Percentiles rank a stretch among this genome's conserved stretches.
phyloP scores from a whole-genome alignment of 2,329 filamentous ascomycete species.

The Knoxdaviesia proteae region DNA sequence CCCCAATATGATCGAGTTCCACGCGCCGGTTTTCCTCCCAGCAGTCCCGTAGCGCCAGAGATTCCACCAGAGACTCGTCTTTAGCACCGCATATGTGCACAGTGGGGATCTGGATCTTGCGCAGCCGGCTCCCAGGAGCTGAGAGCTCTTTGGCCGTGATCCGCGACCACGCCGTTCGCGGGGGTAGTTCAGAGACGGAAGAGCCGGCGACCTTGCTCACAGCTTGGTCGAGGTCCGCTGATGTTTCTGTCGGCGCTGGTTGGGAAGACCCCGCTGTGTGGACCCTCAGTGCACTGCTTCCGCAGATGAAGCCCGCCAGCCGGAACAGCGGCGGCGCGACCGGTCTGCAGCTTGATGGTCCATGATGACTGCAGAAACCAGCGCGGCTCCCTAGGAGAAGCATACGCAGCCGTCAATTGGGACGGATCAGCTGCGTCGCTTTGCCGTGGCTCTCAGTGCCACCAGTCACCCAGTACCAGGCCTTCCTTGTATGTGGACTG shows the following conservation, averaged over 20 bases:
- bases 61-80: not conserved
- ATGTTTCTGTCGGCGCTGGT: no score
- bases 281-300: not conserved
- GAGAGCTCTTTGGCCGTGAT: not conserved
- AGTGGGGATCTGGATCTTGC: constrained; percentile 1
- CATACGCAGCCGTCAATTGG: constrained; percentile 8
- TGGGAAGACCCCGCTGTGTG: not conserved
- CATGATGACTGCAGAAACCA: not conserved
- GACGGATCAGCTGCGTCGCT: constrained; percentile 2
- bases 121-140: not conserved
- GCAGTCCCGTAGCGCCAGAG: not conserved
- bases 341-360: not conserved
- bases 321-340: not conserved
- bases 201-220: no score
- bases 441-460: not conserved
- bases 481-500: constrained; percentile 1
- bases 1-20: not conserved
- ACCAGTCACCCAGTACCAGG: constrained; percentile 1
- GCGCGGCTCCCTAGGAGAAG: constrained; percentile 7
- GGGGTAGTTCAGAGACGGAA: no score
- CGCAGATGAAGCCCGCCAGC: constrained; percentile 3
- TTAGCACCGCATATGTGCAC: constrained; percentile 1
- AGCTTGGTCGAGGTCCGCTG: no score
- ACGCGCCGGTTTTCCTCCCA: not conserved
- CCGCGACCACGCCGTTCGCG: not conserved